These are phyloP conservation scores for Picea sitchensis DNA, from an alignment of 75 land plant genomes.

Conservation along the genomic window DNA sequence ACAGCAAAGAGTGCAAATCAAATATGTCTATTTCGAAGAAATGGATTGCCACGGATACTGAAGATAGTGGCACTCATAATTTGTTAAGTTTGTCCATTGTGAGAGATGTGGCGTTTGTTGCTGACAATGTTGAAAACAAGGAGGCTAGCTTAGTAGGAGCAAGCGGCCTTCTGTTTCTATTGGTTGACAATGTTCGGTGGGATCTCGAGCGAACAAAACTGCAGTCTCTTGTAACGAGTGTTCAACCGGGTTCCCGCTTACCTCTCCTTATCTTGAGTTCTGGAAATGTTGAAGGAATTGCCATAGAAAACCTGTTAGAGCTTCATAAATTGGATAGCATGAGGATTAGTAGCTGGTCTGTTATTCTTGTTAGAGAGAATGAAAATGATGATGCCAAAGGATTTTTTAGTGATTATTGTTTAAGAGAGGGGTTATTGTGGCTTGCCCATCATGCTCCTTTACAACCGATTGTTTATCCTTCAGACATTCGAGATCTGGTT, in stretches of 20 bases:
- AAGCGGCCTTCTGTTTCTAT: slow-evolving; percentile 58
- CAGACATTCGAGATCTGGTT: slow-evolving; percentile 57
- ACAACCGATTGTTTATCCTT: slow-evolving; percentile 49
- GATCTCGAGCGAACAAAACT: slow-evolving; percentile 51
- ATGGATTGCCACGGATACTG: slow-evolving; percentile 22
- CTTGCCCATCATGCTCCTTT: slow-evolving; percentile 57
- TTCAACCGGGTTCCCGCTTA: slow-evolving; percentile 52
- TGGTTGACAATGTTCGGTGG: slow-evolving; percentile 51
- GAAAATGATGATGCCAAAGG: slow-evolving; percentile 12
- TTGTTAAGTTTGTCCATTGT: slow-evolving; percentile 47
- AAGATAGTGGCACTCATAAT: slow-evolving; percentile 4
- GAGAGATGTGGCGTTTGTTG: slow-evolving; percentile 22
- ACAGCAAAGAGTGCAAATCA: slow-evolving; percentile 26
- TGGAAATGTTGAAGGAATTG: slow-evolving; percentile 11
- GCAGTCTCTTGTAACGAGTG: slow-evolving; percentile 38
- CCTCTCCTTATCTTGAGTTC: slow-evolving; percentile 66
- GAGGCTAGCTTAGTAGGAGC: slow-evolving; percentile 42
- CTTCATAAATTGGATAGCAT: slow-evolving; percentile 49
- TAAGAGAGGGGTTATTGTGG: slow-evolving; percentile 75
- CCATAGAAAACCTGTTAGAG: slow-evolving; percentile 32
- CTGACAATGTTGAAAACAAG: neutral
- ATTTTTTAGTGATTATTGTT: slow-evolving; percentile 55
- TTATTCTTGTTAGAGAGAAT: slow-evolving; percentile 29
- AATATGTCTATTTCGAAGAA: slow-evolving; percentile 37
- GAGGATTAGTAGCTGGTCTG: slow-evolving; percentile 41